Base-by-base conservation (phyloP, 2,329 filamentous ascomycete species). In the Talaromyces albobiverticillius region DNA sequence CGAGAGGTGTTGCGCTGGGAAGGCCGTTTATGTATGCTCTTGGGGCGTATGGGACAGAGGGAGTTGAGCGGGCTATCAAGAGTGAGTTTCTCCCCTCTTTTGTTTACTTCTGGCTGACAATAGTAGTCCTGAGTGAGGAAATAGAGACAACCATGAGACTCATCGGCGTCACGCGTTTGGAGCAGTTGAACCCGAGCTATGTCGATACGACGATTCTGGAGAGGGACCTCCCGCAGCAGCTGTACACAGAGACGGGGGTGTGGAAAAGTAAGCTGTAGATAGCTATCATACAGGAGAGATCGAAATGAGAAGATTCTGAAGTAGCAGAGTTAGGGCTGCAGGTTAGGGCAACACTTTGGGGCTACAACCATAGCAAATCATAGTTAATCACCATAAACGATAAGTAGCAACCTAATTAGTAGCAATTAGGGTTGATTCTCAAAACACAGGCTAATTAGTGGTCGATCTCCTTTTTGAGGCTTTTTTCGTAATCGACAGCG, bases 1-100 rank as follows among this genome's bases (percentile, higher is more conserved):
- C 90, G 0, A 91, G 82, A 66, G 90, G 84, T 38, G 91, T 95
- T 0, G 90, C 90, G 3, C 79, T 92, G 49, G 89, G 89, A 3
- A 77, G 89, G 25, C 81, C 84, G 36, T 85, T 89, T n/a, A 74
- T 95, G 50, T 95, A 84, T 72, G 90, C 89, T 0, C 78, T 88
- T 31, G 26, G 26, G 34, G 86, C 81, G 50, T 85, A 81, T 51
- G 87, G 82, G 9, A 74, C 75, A 57, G 82, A 82, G 60, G 85
- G 83, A 47, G 87, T 88, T 10, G 83, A 81, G 62, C 73, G 82
- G 62, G 82, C 86, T 32, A 75, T 87, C 55, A 81, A 87, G 68
- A 84, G 74, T 74, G 82, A 61, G 84, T 41, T 52, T 18, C 60
- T 61, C n/a, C 18, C 7, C 11, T n/a, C n/a, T n/a, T n/a, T n/a